phyloP scores from a whole-genome alignment of 2,329 filamentous ascomycete species.

The Apiospora kogelbergensis region DNA sequence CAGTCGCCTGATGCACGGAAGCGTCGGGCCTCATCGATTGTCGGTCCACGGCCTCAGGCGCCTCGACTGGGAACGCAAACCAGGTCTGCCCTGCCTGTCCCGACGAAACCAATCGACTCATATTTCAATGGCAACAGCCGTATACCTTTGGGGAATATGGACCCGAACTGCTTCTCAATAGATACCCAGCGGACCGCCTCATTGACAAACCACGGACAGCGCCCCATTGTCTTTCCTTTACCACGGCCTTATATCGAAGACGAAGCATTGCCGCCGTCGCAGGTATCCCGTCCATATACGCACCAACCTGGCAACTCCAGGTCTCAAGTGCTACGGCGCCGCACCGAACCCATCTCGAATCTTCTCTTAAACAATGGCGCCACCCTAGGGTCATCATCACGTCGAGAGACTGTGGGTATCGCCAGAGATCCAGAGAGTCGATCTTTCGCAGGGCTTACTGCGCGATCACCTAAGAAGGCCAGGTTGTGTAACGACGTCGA shows the following conservation, averaged over 20 bases:
- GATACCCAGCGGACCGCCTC: constrained; percentile 48
- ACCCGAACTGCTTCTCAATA: constrained; percentile 58
- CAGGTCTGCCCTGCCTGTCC: constrained; percentile 25
- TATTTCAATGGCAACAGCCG: constrained; percentile 53
- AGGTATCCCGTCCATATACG: constrained; percentile 29
- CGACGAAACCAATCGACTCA: constrained; percentile 51
- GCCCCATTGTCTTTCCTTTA: constrained; percentile 58
- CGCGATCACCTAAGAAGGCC: constrained; percentile 56
- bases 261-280: constrained; percentile 19
- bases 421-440: not conserved
- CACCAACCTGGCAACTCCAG: constrained; percentile 27
- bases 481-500: constrained; percentile 50
- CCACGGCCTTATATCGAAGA: constrained; percentile 56
- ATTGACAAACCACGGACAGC: constrained; percentile 48
- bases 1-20: constrained; percentile 40
- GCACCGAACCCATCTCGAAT: constrained; percentile 52
- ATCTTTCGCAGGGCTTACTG: not conserved
- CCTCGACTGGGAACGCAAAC: constrained; percentile 11
- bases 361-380: constrained; percentile 35
- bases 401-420: constrained; percentile 21
- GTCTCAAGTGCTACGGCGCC: constrained; percentile 45
- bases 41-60: constrained; percentile 16
- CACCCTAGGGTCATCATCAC: constrained; percentile 26
- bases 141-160: constrained; percentile 62
- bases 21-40: constrained; percentile 31